phyloP scores from a whole-genome alignment of 192 early-diverging fungal species.

The Linnemannia elongata region DNA sequence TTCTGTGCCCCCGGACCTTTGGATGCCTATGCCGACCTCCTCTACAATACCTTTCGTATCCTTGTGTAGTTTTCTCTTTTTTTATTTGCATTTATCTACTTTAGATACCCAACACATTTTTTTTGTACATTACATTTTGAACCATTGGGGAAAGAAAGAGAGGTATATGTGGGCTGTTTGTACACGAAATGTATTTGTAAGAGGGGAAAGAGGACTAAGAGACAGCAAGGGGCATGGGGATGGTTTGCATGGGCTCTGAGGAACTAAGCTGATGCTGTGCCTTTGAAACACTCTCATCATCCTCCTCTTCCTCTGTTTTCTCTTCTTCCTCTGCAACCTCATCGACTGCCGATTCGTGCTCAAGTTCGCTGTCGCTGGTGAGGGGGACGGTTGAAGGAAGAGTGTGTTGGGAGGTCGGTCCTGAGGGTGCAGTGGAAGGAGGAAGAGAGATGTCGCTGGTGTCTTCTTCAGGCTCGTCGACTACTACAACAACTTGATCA shows the following conservation, averaged over 20 bases:
- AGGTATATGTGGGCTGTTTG: constrained; percentile 8
- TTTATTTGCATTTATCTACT: not conserved
- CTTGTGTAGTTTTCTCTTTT: not conserved
- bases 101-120: not conserved
- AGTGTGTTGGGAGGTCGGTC: not conserved
- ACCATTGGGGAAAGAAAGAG: not conserved
- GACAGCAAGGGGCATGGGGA: constrained; percentile 10
- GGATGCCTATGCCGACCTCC: constrained; percentile 59
- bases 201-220: constrained; percentile 8
- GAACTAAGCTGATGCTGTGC: not conserved
- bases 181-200: not conserved
- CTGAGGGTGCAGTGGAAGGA: not conserved
- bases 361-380: not conserved
- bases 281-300: not conserved
- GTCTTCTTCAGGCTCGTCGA: not conserved
- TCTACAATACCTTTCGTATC: constrained; percentile 39
- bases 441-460: not conserved
- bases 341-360: not conserved
- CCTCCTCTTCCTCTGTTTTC: not conserved
- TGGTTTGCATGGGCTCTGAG: not conserved
- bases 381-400: not conserved
- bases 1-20: constrained; percentile 71
- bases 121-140: not conserved
- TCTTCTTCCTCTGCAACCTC: not conserved
- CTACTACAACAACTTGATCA: not conserved